Evolutionary conservation across 768 basidiomycete genomes (phyloP).

Genomic region (Kwoniella dendrophila): DNA sequence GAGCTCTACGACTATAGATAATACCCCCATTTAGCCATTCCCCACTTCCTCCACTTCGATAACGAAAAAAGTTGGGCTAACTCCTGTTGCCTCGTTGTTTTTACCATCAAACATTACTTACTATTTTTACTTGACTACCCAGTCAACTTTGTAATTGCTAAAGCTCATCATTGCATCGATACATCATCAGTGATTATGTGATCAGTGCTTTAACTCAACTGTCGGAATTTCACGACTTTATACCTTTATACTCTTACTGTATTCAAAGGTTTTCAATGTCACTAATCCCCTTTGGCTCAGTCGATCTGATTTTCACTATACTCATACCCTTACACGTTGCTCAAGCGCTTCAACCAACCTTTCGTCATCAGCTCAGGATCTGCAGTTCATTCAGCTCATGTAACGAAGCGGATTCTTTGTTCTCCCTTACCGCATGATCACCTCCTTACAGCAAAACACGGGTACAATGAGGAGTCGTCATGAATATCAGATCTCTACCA

Average conservation of each 20-base stretch:
- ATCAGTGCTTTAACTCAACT: too few species aligned
- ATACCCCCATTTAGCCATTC: neutral
- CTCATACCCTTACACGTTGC: constrained; percentile 9
- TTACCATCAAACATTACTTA: neutral
- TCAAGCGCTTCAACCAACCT: too few species aligned
- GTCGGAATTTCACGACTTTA: neutral
- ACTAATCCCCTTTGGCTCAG: constrained; percentile 4
- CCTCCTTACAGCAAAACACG: too few species aligned
- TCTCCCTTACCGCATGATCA: too few species aligned
- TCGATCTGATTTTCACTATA: neutral
- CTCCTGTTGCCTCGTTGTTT: neutral
- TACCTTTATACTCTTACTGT: neutral
- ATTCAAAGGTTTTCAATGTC: neutral
- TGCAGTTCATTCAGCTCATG: neutral
- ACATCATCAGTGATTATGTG: neutral
- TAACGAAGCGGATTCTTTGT: too few species aligned
- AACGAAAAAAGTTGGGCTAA: neutral
- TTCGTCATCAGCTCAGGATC: neutral
- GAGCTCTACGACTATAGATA: neutral
- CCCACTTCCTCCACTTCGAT: constrained; percentile 1
- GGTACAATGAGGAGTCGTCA: too few species aligned
- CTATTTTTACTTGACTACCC: neutral
- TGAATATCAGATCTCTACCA: too few species aligned
- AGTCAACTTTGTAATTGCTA: too few species aligned
- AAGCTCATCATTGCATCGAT: too few species aligned